Conservation (phyloP, 352 stramenopile genomes). For the Saprolegnia parasitica region DNA sequence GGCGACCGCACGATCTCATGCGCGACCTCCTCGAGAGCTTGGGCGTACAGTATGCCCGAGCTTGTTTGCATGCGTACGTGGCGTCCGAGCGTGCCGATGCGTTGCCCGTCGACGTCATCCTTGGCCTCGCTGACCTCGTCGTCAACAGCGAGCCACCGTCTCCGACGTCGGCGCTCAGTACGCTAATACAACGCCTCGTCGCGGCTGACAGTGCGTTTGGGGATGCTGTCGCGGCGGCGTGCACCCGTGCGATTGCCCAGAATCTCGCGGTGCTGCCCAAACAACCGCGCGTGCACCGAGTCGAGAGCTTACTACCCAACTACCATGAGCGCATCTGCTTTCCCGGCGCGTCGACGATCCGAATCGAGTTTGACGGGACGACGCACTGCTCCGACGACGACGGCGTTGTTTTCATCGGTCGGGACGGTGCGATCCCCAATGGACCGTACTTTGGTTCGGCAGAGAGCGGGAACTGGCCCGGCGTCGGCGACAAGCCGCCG, state of each 20-base stretch:
- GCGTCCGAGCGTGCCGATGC: not conserved
- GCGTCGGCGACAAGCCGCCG: slow-evolving; percentile 9
- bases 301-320: not conserved
- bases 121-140: slow-evolving; percentile 1
- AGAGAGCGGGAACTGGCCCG: slow-evolving; percentile 28
- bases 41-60: slow-evolving; percentile 4
- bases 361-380: slow-evolving; percentile 9
- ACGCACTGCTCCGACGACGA: slow-evolving; percentile 12
- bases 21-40: slow-evolving; percentile 5
- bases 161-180: not conserved
- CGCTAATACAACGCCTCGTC: not conserved
- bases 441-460: slow-evolving; percentile 27
- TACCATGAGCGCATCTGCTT: slow-evolving; percentile 3
- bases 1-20: not conserved
- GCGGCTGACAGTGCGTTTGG: not conserved
- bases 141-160: not conserved
- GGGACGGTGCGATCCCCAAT: not conserved
- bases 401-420: slow-evolving; percentile 5
- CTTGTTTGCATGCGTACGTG: slow-evolving; percentile 8
- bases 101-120: not conserved
- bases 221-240: not conserved
- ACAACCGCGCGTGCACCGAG: not conserved
- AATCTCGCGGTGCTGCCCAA: not conserved
- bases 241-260: not conserved
- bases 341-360: slow-evolving; percentile 10